These are phyloP conservation scores for Zizania palustris DNA, from an alignment of 202 grass and related monocot species.

Conservation along the genomic window DNA sequence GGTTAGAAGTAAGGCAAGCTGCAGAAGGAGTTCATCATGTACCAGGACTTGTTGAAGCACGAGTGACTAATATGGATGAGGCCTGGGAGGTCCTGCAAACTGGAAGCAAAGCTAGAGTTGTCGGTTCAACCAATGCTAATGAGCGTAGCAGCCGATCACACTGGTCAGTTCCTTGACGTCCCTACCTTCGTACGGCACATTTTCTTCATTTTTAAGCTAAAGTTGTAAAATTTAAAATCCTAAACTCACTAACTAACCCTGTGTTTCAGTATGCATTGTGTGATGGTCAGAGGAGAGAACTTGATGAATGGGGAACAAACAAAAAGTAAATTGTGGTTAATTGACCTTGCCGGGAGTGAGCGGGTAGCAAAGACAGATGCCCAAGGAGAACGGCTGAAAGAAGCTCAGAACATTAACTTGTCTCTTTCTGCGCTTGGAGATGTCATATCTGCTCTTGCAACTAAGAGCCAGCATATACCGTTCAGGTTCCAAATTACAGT, in stretches of 20 bases:
- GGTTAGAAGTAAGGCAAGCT: slow-evolving; percentile 85
- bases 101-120: slow-evolving; percentile 84
- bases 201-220: background rate
- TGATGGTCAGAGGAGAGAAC: slow-evolving; percentile 93
- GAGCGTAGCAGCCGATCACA: slow-evolving; percentile 95
- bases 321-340: slow-evolving; percentile 86
- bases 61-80: slow-evolving; percentile 66
- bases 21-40: slow-evolving; percentile 94
- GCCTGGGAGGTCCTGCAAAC: slow-evolving; percentile 88
- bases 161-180: slow-evolving; percentile 50
- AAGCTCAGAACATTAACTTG: slow-evolving; percentile 91
- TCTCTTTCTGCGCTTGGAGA: slow-evolving; percentile 95
- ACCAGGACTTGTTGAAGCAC: slow-evolving; percentile 87
- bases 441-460: slow-evolving; percentile 95
- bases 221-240: background rate
- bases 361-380: slow-evolving; percentile 86
- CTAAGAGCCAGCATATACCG: slow-evolving; percentile 81
- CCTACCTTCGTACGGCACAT: background rate
- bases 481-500: slow-evolving; percentile 64
- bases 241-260: slow-evolving; percentile 6
- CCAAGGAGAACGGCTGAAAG: slow-evolving; percentile 91
- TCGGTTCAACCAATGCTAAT: slow-evolving; percentile 91
- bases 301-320: slow-evolving; percentile 76
- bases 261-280: slow-evolving; percentile 84
- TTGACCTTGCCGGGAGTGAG: slow-evolving; percentile 94